phyloP scores from a whole-genome alignment of 2,329 filamentous ascomycete genomes.

The Xylaria sp. region DNA sequence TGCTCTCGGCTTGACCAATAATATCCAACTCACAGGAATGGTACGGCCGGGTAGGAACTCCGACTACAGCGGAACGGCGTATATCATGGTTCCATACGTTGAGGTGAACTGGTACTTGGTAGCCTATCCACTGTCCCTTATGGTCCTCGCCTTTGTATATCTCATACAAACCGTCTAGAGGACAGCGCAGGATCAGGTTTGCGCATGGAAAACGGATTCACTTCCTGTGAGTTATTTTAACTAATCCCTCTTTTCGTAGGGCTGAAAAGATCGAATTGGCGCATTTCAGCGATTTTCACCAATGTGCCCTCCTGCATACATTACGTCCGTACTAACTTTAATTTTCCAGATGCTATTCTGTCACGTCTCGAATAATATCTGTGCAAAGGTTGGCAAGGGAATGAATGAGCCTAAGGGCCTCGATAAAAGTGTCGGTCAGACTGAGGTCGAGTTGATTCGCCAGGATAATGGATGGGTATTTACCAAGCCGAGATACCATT shows the following conservation, averaged over 20 bases:
- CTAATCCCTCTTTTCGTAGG: not conserved
- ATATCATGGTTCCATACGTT: conserved; percentile 49
- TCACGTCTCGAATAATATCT: conserved; percentile 51
- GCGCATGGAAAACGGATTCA: conserved; percentile 54
- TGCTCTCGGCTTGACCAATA: conserved; percentile 51
- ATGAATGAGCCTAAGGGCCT: conserved; percentile 54
- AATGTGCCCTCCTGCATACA: not conserved
- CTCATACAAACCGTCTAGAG: conserved; percentile 52
- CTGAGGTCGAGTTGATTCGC: conserved; percentile 51
- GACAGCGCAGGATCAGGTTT: conserved; percentile 52
- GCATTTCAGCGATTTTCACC: not conserved
- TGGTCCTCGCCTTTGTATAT: conserved; percentile 52
- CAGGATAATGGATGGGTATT: conserved; percentile 54
- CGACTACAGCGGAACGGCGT: conserved; percentile 47
- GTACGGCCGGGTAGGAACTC: conserved; percentile 38
- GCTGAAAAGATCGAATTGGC: not conserved
- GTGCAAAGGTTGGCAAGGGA: conserved; percentile 47
- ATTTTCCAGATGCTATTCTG: conserved; percentile 51
- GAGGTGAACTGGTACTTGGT: conserved; percentile 54
- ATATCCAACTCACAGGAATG: conserved; percentile 51
- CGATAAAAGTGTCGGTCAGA: conserved; percentile 49
- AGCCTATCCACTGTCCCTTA: conserved; percentile 51
- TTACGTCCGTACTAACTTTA: not conserved
- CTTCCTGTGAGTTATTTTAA: conserved; percentile 43
- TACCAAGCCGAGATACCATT: conserved; percentile 40